Percentiles rank a stretch among this genome's conserved stretches.
phyloP scores from a whole-genome alignment of 257 asterid genomes.

The Cordia subcordata region DNA sequence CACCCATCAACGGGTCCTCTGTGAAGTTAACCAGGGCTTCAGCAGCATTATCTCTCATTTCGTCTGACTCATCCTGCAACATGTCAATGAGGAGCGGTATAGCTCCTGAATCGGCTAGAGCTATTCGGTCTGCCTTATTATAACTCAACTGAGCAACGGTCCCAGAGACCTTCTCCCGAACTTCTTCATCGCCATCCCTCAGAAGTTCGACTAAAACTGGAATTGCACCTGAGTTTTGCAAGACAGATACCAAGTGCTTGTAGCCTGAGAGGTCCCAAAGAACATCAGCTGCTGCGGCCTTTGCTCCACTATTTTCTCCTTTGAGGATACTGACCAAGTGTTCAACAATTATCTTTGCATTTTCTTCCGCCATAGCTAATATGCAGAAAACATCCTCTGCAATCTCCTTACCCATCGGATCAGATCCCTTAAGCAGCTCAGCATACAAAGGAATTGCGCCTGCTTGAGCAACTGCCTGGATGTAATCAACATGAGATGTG shows the following conservation, averaged over 20 bases:
- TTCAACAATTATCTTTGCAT: constrained; percentile 35
- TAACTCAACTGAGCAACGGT: constrained; percentile 54
- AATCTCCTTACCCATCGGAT: constrained; percentile 40
- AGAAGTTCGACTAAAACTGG: constrained; percentile 41
- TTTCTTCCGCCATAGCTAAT: constrained; percentile 45
- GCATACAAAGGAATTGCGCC: constrained; percentile 43
- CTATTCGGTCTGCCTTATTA: constrained; percentile 25
- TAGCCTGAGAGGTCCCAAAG: constrained; percentile 44
- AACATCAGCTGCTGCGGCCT: constrained; percentile 54
- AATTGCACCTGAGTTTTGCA: constrained; percentile 39
- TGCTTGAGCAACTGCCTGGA: constrained; percentile 39
- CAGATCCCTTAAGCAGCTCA: constrained; percentile 40
- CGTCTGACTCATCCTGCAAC: constrained; percentile 37
- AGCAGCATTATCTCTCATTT: constrained; percentile 46
- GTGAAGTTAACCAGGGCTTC: constrained; percentile 53
- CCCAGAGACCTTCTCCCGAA: constrained; percentile 48
- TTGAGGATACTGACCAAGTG: constrained; percentile 44
- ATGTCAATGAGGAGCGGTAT: constrained; percentile 30
- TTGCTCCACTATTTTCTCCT: constrained; percentile 34
- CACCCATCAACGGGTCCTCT: constrained; percentile 37
- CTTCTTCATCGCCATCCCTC: constrained; percentile 24
- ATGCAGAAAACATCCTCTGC: constrained; percentile 58
- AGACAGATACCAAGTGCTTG: constrained; percentile 25
- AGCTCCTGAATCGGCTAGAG: constrained; percentile 49
- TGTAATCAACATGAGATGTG: constrained; percentile 42